These are phyloP conservation scores for Aspergillus fumigatus DNA, from an alignment of 2,329 filamentous ascomycete genomes.

Conservation along the genomic window DNA sequence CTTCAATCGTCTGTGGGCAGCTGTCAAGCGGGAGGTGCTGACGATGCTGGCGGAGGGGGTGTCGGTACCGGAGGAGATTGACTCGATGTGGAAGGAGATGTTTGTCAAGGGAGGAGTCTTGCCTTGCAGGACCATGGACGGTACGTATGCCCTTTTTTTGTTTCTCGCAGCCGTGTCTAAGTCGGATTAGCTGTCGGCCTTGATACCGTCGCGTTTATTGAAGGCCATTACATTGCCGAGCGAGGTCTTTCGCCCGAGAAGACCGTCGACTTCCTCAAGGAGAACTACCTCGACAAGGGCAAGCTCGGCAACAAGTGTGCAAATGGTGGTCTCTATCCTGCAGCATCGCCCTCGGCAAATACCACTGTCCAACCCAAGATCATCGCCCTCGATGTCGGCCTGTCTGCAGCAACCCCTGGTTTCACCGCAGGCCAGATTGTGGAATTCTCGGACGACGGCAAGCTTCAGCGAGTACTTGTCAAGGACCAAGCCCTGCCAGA, in stretches of 20 bases:
- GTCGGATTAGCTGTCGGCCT: constrained; percentile 40
- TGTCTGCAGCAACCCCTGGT: constrained; percentile 13
- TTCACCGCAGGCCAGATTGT: constrained; percentile 17
- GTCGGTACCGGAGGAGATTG: constrained; percentile 46
- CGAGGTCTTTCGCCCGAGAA: constrained; percentile 38
- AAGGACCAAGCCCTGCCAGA: constrained; percentile 36
- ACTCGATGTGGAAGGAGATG: constrained; percentile 43
- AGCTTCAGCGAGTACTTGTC: constrained; percentile 11
- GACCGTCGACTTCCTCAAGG: constrained; percentile 44
- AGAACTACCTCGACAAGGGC: constrained; percentile 44
- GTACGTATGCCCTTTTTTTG: constrained; percentile 13
- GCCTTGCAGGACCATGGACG: constrained; percentile 46
- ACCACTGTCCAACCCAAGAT: constrained; percentile 5
- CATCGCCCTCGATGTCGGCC: constrained; percentile 21
- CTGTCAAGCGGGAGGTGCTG: constrained; percentile 51
- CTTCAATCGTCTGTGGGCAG: constrained; percentile 55
- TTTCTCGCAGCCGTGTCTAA: neutral
- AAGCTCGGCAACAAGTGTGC: constrained; percentile 45
- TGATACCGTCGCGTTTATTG: constrained; percentile 52
- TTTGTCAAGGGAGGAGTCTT: constrained; percentile 28
- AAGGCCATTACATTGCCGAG: constrained; percentile 50
- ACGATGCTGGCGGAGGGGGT: constrained; percentile 50
- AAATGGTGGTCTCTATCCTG: constrained; percentile 40
- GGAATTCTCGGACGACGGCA: constrained; percentile 13
- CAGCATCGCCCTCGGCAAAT: neutral